Evolutionary conservation across 2,329 filamentous ascomycete species (phyloP).

Genomic region (Aureobasidium uvarum): DNA sequence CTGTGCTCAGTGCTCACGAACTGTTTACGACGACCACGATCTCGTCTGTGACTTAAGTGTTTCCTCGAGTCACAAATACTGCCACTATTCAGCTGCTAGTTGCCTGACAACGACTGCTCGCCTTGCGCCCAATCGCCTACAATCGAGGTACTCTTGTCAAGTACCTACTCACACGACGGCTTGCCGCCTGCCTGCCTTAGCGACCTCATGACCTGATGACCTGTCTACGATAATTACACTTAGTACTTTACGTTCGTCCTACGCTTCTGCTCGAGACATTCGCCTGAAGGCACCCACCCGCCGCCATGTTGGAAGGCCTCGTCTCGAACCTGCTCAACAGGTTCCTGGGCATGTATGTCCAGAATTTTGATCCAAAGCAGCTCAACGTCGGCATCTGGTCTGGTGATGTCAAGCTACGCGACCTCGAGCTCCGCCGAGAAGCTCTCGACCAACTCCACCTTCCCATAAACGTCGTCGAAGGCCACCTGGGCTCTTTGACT

Average conservation of each 20-base stretch:
- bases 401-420: slow-evolving; percentile 90
- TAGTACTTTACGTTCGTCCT: slow-evolving; percentile 6
- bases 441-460: slow-evolving; percentile 96
- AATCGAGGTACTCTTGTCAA: background rate
- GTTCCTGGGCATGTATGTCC: slow-evolving; percentile 99
- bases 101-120: slow-evolving; percentile 1
- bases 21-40: slow-evolving; percentile 8
- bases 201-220: slow-evolving; percentile 20
- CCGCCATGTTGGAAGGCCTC: slow-evolving; percentile 90
- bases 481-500: slow-evolving; percentile 87
- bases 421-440: slow-evolving; percentile 90
- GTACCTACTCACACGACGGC: slow-evolving; percentile 3
- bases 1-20: slow-evolving; percentile 8
- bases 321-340: slow-evolving; percentile 97
- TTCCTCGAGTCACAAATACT: background rate
- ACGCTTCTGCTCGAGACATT: slow-evolving; percentile 42
- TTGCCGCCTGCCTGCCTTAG: background rate
- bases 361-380: slow-evolving; percentile 98
- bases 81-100: background rate
- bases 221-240: slow-evolving; percentile 18
- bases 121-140: background rate
- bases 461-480: slow-evolving; percentile 93
- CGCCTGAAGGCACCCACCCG: slow-evolving; percentile 64
- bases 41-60: background rate
- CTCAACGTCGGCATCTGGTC: slow-evolving; percentile 99